Base-by-base conservation (phyloP, 2,329 filamentous ascomycete species). In the Tympanopsis confertula region DNA sequence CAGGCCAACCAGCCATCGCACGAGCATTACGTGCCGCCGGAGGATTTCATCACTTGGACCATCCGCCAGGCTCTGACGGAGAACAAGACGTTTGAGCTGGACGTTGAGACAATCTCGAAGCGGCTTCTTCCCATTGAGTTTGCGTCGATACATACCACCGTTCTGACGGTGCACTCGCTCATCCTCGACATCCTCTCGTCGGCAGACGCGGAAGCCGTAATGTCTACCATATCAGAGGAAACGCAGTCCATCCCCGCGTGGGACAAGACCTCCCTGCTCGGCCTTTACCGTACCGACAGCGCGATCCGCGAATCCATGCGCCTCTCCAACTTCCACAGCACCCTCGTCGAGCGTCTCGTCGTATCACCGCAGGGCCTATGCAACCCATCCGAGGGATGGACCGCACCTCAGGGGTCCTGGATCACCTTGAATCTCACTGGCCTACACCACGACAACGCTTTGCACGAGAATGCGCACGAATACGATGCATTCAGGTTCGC, bases 31-130 rank as follows among this genome's bases (percentile, higher is more conserved):
- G 45, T 53, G 3, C 59, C 65, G 5, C 68, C 70, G 0, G 69
- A 75, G 35, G 71, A 76, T 52, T 73, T 68, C 45, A 54, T 77
- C 19, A 73, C 66, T 4, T 78, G 73, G 74, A 58, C 62, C 35
- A 71, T 77, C 39, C 61, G 65, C 13, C 59, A 66, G 18, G 71
- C 72, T 13, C 52, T 53, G 22, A 54, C 56, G 1, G 70, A 74
- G 38, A 56, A 56, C 4, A 55, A 56, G 3, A 3, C 38, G 0
- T 46, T 49, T 5, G 69, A 76, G 39, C 57, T 71, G 17, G 53
- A 66, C 18, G 61, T 71, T 0, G 47, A 55, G 3, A 58, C 61
- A 30, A 62, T 78, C 13, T 66, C 69, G 2, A 62, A 67, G 42
- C 59, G 68, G 13, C 50, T 77, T 4, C 53, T 78, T 24, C 68